Evolutionary conservation across 2,329 filamentous ascomycete species (phyloP).

Genomic region (Diaporthe vaccinii): DNA sequence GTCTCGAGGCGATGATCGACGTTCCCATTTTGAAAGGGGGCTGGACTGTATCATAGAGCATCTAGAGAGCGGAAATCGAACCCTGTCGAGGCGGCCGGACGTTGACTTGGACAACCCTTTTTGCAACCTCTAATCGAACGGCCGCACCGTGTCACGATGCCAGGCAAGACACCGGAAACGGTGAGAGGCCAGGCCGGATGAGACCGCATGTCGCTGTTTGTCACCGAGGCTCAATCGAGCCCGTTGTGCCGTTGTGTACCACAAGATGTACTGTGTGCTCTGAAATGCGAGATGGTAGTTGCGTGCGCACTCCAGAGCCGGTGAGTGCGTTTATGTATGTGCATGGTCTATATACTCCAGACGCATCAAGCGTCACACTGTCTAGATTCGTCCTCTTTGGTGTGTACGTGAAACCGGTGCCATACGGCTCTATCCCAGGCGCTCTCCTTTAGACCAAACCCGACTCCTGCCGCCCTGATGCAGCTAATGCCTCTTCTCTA

Average conservation of each 20-base stretch:
- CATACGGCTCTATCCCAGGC: not conserved
- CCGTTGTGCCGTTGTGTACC: too few relatives aligned
- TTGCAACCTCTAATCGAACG: not conserved
- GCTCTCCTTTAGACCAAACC: not conserved
- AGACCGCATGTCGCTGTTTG: not conserved
- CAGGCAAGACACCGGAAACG: too few relatives aligned
- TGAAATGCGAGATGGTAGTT: not conserved
- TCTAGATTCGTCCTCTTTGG: not conserved
- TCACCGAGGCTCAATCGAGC: not conserved
- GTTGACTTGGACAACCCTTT: not conserved
- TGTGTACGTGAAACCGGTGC: not conserved
- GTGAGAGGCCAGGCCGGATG: not conserved
- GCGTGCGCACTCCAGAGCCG: not conserved
- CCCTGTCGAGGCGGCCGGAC: not conserved
- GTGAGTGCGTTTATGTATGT: not conserved
- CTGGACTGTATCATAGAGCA: constrained; percentile 39
- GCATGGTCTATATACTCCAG: not conserved
- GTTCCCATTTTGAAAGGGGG: not conserved
- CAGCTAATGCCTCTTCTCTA: not conserved
- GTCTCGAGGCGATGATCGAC: constrained; percentile 24
- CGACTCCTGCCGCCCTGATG: not conserved
- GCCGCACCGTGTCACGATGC: too few relatives aligned
- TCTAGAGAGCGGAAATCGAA: constrained; percentile 37
- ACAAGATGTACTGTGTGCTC: not conserved
- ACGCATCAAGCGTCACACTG: not conserved